Evolutionary conservation across 257 asterid genomes (phyloP).

Genomic region (Oldenlandia corymbosa): DNA sequence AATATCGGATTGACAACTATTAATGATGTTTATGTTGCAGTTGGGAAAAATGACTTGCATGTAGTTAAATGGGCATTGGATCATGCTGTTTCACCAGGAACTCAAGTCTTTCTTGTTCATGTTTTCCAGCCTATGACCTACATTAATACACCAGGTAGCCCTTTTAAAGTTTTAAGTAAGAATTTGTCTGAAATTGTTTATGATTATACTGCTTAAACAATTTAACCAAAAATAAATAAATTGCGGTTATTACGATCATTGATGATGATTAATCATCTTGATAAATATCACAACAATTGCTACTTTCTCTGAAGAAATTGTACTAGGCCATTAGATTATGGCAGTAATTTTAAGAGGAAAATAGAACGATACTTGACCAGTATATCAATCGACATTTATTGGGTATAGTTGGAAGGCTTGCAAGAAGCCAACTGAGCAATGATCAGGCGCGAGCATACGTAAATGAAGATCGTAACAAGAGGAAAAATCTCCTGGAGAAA

Average conservation of each 20-base stretch:
- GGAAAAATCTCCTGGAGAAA: slow-evolving; percentile 47
- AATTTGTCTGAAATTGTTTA: slow-evolving; percentile 10
- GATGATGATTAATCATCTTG: too few relatives aligned
- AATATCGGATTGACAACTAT: slow-evolving; percentile 18
- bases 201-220: not conserved
- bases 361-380: too few relatives aligned
- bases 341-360: too few relatives aligned
- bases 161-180: too few relatives aligned
- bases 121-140: slow-evolving; percentile 54
- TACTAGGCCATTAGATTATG: too few relatives aligned
- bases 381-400: not conserved
- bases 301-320: too few relatives aligned
- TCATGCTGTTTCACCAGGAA: slow-evolving; percentile 44
- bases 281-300: too few relatives aligned
- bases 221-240: not conserved
- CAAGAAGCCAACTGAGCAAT: slow-evolving; percentile 66
- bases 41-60: slow-evolving; percentile 62
- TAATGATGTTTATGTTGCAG: slow-evolving; percentile 70
- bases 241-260: too few relatives aligned
- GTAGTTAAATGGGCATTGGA: slow-evolving; percentile 69
- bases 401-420: slow-evolving; percentile 58
- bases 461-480: slow-evolving; percentile 60
- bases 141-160: slow-evolving; percentile 60
- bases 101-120: slow-evolving; percentile 54
- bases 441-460: slow-evolving; percentile 53